Evolutionary conservation across 108 stramenopile species (phyloP), one percentile per base, ranked within the genome.

Genomic region (Aurantiochytrium sp.): DNA sequence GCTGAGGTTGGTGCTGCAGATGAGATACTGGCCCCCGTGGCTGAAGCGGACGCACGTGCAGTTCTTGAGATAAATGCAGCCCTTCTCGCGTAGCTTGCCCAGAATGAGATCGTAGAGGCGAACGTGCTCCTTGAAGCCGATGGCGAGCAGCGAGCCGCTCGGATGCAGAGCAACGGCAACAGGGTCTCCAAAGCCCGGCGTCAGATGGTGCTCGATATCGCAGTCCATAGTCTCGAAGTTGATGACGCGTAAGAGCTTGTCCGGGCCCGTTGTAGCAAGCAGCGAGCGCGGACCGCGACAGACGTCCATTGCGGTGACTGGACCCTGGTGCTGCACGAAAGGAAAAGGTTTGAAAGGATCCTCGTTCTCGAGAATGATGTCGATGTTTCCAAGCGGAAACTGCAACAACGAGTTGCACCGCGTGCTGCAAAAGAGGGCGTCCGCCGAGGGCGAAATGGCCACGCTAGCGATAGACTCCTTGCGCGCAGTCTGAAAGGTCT

Each of bases 141-240:
- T 55, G 0, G 59, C 41, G 21, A 87, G 8, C 48, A 86, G 87
- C 10, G 41, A 34, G 19, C 89, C 89, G 19, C 27, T 42, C 0
- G 89, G 89, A 68, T 89, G 89, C 6, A 89, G 24, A 22, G 89
- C 86, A 17, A 87, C 73, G 32, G 68, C 22, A 4, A 87, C 34
- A 21, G 89, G 89, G 31, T 87, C 86, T n/a, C 86, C 89, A 54
- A 31, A 54, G 41, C 68, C 73, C 10, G 73, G 73, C 27, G 73
- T 30, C 15, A 89, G 59, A 41, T 85, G 69, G 34, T 90, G 87
- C 12, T 32, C 55, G 36, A 87, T 55, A 55, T 90, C 87, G 85
- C 89, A 90, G 30, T 85, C 42, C 68, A 54, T 24, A 48, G 54
- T 91, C 59, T 50, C 30, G 55, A 55, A 88, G 68, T 91, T 90